phyloP scores from a whole-genome alignment of 1,139 yeast genomes.

The Yamadazyma siamensis region DNA sequence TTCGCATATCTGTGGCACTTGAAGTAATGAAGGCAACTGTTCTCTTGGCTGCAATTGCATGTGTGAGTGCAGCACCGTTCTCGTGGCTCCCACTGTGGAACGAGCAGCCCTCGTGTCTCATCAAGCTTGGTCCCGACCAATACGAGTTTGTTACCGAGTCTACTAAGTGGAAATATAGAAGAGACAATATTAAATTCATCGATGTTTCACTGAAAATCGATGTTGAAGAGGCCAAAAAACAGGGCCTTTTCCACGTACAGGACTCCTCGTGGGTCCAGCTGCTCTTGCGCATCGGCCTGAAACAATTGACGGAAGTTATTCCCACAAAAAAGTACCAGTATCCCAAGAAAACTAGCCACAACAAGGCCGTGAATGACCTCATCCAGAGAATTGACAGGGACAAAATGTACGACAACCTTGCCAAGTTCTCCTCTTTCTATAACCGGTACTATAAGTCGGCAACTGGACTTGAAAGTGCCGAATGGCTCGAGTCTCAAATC shows the following conservation, averaged over 20 bases:
- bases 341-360: slow-evolving; percentile 47
- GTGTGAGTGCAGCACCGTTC: too few species aligned
- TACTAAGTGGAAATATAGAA: slow-evolving; percentile 53
- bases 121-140: slow-evolving; percentile 38
- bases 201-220: slow-evolving; percentile 58
- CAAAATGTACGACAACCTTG: slow-evolving; percentile 51
- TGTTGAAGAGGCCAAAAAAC: slow-evolving; percentile 25
- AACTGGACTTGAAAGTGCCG: slow-evolving; percentile 67
- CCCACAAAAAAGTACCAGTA: slow-evolving; percentile 40
- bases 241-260: slow-evolving; percentile 23
- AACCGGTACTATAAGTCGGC: slow-evolving; percentile 80
- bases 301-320: slow-evolving; percentile 24
- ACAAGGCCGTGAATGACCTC: slow-evolving; percentile 38
- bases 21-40: too few species aligned
- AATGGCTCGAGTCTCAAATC: slow-evolving; percentile 62
- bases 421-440: slow-evolving; percentile 64
- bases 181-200: slow-evolving; percentile 57
- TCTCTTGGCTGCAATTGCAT: too few species aligned
- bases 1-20: too few species aligned
- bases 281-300: slow-evolving; percentile 25
- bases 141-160: slow-evolving; percentile 48
- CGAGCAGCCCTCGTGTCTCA: slow-evolving; percentile 17
- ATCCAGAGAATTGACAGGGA: slow-evolving; percentile 40
- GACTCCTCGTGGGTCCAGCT: slow-evolving; percentile 11
- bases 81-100: too few species aligned